Percentiles rank a stretch among this genome's conserved stretches.
Conservation (phyloP, 768 basidiomycete genomes). For the Amanita subjunquillea region DNA sequence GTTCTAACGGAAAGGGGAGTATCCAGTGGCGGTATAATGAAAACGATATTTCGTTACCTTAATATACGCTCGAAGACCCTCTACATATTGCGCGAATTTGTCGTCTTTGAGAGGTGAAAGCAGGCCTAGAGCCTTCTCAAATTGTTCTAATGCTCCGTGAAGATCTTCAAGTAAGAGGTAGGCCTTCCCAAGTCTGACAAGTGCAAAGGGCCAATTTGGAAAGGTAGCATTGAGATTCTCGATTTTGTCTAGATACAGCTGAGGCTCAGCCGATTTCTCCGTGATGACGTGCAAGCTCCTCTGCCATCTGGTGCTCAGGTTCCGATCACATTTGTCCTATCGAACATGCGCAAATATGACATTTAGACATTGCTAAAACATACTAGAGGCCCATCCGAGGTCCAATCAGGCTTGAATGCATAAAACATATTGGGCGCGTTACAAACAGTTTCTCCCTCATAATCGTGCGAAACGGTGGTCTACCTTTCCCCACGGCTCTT, state of each 20-base stretch:
- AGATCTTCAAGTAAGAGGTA: constrained; percentile 1
- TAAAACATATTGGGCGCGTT: not conserved
- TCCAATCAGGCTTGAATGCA: constrained; percentile 1
- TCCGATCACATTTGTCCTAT: not conserved
- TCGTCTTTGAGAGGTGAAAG: not conserved
- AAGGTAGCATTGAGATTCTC: not conserved
- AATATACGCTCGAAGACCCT: not conserved
- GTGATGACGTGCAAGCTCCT: not conserved
- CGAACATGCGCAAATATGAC: not conserved
- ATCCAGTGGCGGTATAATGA: not conserved
- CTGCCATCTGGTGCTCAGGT: not conserved
- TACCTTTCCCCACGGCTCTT: no score
- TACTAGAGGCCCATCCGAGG: not conserved
- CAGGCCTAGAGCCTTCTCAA: not conserved
- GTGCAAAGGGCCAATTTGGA: not conserved
- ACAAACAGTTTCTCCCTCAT: no score
- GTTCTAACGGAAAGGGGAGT: not conserved
- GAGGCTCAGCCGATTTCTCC: not conserved
- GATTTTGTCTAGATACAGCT: not conserved
- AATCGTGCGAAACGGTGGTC: no score
- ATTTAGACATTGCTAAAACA: not conserved
- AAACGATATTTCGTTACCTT: not conserved
- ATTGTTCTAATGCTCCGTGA: constrained; percentile 1
- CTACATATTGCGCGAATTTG: not conserved
- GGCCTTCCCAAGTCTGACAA: not conserved